phyloP scores from a whole-genome alignment of 495 filamentous ascomycete species.

The Talaromyces adpressus region DNA sequence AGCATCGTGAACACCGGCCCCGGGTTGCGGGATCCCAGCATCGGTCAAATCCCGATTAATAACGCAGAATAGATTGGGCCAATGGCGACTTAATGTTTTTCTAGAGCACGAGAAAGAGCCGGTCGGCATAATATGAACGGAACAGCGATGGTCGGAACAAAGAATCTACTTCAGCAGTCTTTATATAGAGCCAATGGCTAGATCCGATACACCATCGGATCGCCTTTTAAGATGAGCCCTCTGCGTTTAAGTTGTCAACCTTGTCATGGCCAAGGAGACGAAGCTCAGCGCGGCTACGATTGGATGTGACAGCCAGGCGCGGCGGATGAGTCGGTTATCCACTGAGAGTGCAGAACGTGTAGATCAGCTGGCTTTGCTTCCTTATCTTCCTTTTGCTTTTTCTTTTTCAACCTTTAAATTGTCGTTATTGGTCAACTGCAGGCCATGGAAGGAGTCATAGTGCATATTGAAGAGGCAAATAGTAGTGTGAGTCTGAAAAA shows the following conservation, averaged over 20 bases:
- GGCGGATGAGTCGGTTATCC: background rate
- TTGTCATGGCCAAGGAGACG: background rate
- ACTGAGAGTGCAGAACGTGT: background rate
- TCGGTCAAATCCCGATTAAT: too few relatives aligned
- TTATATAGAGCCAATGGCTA: background rate
- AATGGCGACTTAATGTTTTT: background rate
- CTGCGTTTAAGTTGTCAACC: background rate
- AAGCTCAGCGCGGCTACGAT: background rate
- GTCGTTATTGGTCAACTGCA: background rate
- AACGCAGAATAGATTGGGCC: too few relatives aligned
- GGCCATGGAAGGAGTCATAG: background rate
- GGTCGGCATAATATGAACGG: background rate
- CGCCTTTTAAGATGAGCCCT: too few relatives aligned
- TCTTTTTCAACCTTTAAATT: background rate
- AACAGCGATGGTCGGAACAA: background rate
- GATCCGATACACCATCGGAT: background rate
- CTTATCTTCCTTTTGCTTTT: background rate
- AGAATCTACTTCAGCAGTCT: background rate
- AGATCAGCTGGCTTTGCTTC: background rate
- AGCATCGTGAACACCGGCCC: too few relatives aligned
- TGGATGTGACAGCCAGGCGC: background rate
- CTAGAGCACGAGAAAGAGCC: background rate
- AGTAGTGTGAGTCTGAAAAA: background rate
- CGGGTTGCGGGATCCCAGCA: too few relatives aligned
- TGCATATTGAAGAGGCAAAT: background rate